Evolutionary conservation across 768 basidiomycete genomes (phyloP).

Genomic region (Leccinellum rugosiceps): DNA sequence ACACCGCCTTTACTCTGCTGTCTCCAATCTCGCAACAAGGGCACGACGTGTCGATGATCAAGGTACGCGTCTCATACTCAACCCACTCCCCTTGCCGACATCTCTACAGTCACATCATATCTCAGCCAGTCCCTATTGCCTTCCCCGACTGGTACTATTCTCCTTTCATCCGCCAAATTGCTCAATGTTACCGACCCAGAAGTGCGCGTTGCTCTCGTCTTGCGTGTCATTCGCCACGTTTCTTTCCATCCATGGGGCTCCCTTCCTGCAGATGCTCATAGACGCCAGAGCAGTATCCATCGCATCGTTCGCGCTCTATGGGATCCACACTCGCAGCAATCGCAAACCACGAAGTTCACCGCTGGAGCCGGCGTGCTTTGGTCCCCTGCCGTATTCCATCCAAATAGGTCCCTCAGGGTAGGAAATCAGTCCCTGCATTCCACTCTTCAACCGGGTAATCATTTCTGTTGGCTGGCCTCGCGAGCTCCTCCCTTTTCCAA

Average conservation of each 20-base stretch:
- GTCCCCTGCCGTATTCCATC: slow-evolving; percentile 47
- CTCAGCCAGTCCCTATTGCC: slow-evolving; percentile 36
- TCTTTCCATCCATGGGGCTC: slow-evolving; percentile 80
- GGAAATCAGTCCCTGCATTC: slow-evolving; percentile 17
- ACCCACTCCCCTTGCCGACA: background rate
- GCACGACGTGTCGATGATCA: slow-evolving; percentile 41
- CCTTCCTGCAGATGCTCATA: slow-evolving; percentile 54
- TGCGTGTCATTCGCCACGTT: slow-evolving; percentile 62
- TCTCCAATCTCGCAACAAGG: slow-evolving; percentile 34
- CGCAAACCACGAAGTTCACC: slow-evolving; percentile 37
- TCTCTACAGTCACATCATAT: slow-evolving; percentile 45
- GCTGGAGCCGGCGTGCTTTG: slow-evolving; percentile 65
- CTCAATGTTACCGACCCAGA: slow-evolving; percentile 31
- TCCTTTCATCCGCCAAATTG: slow-evolving; percentile 40
- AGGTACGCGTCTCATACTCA: slow-evolving; percentile 33
- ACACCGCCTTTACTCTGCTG: slow-evolving; percentile 38
- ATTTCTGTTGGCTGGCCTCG: slow-evolving; percentile 58
- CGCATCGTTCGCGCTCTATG: slow-evolving; percentile 52
- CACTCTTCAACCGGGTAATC: slow-evolving; percentile 17
- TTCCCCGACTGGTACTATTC: slow-evolving; percentile 49
- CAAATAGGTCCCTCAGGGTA: slow-evolving; percentile 15
- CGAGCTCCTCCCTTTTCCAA: slow-evolving; percentile 49
- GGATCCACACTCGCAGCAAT: slow-evolving; percentile 26
- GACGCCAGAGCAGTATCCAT: slow-evolving; percentile 44
- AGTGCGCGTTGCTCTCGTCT: slow-evolving; percentile 41